Evolutionary conservation across 805 yeast species (phyloP).

Genomic region (Candida awuae): DNA sequence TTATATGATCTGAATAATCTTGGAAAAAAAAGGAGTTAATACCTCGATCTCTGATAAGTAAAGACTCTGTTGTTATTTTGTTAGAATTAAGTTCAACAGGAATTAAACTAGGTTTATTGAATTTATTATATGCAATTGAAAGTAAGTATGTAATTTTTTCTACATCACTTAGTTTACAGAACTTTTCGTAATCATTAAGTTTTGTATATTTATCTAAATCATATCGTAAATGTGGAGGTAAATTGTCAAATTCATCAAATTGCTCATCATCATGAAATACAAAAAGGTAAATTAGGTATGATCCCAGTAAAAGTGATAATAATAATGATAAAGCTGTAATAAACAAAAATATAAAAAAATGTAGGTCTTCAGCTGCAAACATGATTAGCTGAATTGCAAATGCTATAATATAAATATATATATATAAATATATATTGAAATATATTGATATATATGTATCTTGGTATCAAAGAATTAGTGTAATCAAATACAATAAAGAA

Average conservation of each 20-base stretch:
- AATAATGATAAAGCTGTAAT: slow-evolving; percentile 1
- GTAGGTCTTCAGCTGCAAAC: too few species aligned
- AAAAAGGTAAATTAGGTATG: slow-evolving; percentile 2
- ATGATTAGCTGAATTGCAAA: too few species aligned
- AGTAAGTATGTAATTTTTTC: slow-evolving; percentile 23
- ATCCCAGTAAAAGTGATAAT: background rate
- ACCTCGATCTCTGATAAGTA: slow-evolving; percentile 31
- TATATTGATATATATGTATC: too few species aligned
- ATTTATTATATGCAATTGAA: slow-evolving; percentile 19
- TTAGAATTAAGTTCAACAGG: slow-evolving; percentile 17
- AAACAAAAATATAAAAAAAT: slow-evolving; percentile 5
- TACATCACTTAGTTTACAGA: slow-evolving; percentile 1
- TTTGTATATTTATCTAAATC: slow-evolving; percentile 12
- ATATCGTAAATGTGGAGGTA: slow-evolving; percentile 10
- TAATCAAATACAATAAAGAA: too few species aligned
- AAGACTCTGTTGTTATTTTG: slow-evolving; percentile 23
- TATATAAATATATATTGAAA: too few species aligned
- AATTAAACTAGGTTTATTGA: slow-evolving; percentile 21
- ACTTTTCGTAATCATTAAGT: background rate
- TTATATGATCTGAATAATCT: slow-evolving; percentile 26
- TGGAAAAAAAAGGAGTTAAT: slow-evolving; percentile 28
- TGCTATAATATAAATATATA: too few species aligned
- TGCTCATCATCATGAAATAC: slow-evolving; percentile 2
- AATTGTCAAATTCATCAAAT: slow-evolving; percentile 1
- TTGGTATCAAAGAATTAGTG: too few species aligned